These are phyloP conservation scores for Nakaseomyces kungkrabaensis DNA, from an alignment of 1,139 yeast species.

Conservation along the genomic window DNA sequence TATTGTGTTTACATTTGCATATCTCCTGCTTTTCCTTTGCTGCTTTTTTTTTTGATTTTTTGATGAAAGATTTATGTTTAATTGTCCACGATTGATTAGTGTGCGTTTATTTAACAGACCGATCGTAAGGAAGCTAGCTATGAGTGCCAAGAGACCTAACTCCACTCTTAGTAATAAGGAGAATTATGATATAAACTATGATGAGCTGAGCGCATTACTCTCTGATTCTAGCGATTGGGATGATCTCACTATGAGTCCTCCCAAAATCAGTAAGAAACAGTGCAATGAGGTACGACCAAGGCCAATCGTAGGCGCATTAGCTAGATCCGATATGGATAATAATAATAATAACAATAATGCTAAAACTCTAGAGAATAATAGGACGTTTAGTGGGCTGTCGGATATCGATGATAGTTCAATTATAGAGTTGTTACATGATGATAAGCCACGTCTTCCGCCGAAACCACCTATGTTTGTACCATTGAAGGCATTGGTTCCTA, in stretches of 20 bases:
- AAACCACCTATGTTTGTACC: slow-evolving; percentile 3
- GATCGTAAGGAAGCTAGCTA: neutral
- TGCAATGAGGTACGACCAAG: neutral
- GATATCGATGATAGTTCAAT: slow-evolving; percentile 1
- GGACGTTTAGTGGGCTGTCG: neutral
- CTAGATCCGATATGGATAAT: neutral
- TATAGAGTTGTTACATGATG: neutral
- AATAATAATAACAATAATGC: neutral
- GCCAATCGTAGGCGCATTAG: neutral
- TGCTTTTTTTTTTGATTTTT: neutral
- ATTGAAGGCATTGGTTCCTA: neutral
- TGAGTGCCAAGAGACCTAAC: slow-evolving; percentile 5
- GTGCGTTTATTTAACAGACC: neutral
- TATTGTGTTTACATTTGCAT: no score
- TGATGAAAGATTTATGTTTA: neutral
- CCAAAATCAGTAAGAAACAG: neutral
- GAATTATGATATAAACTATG: slow-evolving; percentile 5
- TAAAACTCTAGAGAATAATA: neutral
- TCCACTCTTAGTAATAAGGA: neutral
- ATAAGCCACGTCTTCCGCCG: neutral
- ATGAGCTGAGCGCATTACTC: slow-evolving; percentile 15
- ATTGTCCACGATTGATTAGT: neutral
- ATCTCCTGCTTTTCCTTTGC: no score
- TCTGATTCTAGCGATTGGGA: slow-evolving; percentile 26
- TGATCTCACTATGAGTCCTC: slow-evolving; percentile 5